These are phyloP conservation scores for Eucalyptus virginea DNA, from an alignment of 345 rosid genomes.

Conservation along the genomic window DNA sequence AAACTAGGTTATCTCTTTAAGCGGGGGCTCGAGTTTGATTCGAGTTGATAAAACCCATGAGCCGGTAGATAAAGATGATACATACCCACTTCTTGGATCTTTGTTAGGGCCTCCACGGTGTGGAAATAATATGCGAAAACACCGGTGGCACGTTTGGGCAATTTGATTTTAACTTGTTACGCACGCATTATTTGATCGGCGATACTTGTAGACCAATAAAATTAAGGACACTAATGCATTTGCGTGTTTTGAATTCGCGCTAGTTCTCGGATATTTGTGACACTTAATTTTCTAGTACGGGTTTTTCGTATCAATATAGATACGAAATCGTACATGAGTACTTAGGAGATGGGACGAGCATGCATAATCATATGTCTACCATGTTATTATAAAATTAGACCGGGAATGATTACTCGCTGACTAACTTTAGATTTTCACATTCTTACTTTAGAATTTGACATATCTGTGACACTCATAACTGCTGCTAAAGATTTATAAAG, in stretches of 20 bases:
- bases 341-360: background rate
- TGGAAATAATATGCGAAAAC: background rate
- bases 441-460: background rate
- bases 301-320: background rate
- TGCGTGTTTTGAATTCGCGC: background rate
- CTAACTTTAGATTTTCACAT: background rate
- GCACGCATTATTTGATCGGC: accelerated
- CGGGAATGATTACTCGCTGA: background rate
- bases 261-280: background rate
- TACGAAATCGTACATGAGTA: background rate
- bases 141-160: background rate
- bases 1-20: background rate
- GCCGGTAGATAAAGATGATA: background rate
- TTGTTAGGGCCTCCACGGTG: background rate
- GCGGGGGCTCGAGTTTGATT: background rate
- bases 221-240: background rate
- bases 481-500: background rate
- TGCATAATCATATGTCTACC: background rate
- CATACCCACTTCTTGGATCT: background rate
- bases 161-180: background rate
- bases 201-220: background rate
- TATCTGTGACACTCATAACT: too few species aligned
- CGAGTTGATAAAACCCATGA: background rate
- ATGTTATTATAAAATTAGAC: background rate
- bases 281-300: background rate